Evolutionary conservation across 1,284 basidiomycete genomes (phyloP).

Genomic region (Apiotrichum siamense): DNA sequence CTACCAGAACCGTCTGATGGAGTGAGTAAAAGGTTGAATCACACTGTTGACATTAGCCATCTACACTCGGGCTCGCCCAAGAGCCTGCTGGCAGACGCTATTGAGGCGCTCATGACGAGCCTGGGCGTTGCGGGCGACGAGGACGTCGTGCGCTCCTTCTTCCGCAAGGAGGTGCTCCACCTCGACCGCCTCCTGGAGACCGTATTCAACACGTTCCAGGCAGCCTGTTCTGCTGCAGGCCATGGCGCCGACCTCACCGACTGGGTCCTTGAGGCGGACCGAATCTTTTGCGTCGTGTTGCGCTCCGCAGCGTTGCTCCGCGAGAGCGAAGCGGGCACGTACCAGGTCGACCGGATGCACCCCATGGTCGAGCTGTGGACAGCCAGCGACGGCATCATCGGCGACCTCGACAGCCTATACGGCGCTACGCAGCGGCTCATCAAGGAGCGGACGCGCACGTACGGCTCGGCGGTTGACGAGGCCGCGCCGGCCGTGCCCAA

Average conservation of each 20-base stretch:
- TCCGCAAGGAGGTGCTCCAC: conserved; percentile 60
- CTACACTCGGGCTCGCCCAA: conserved; percentile 29
- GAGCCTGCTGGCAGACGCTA: conserved; percentile 48
- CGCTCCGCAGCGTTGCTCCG: conserved; percentile 69
- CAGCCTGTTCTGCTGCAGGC: conserved; percentile 19
- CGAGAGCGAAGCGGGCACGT: conserved; percentile 62
- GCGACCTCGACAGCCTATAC: conserved; percentile 67
- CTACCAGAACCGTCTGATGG: conserved; percentile 58
- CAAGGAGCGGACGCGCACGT: conserved; percentile 48
- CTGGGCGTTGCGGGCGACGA: conserved; percentile 51
- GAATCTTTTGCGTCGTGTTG: conserved; percentile 62
- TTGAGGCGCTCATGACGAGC: conserved; percentile 33
- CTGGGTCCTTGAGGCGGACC: conserved; percentile 64
- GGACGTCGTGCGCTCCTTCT: conserved; percentile 78
- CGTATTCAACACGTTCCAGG: conserved; percentile 32
- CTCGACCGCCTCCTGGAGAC: conserved; percentile 41
- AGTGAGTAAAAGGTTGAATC: conserved; percentile 25
- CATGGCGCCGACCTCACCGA: conserved; percentile 42
- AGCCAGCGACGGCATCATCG: conserved; percentile 60
- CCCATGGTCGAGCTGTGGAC: conserved; percentile 77
- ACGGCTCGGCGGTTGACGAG: conserved; percentile 50
- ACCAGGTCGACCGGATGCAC: conserved; percentile 59
- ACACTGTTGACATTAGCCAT: conserved; percentile 23
- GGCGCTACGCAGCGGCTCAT: conserved; percentile 57
- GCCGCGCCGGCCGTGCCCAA: conserved; percentile 15